Conservation (phyloP, 768 basidiomycete genomes). For the Lactifluus echinatus region DNA sequence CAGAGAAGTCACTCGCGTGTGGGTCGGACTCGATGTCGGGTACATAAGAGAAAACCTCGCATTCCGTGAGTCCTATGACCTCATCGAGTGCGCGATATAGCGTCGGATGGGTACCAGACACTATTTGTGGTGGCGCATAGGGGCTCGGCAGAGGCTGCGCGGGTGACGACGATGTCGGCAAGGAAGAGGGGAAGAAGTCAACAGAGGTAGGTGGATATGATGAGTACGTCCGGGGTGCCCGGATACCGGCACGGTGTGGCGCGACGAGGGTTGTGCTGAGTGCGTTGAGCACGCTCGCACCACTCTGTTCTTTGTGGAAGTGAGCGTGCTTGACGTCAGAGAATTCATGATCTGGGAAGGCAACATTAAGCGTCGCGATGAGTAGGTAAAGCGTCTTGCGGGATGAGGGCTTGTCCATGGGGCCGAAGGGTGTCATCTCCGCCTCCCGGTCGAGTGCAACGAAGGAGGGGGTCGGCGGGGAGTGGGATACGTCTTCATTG, state of each 20-base stretch:
- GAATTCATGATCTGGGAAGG: slow-evolving; percentile 97
- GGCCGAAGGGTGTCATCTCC: slow-evolving; percentile 83
- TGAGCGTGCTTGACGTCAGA: slow-evolving; percentile 84
- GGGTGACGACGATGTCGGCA: slow-evolving; percentile 66
- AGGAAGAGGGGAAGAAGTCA: slow-evolving; percentile 68
- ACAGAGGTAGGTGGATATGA: slow-evolving; percentile 70
- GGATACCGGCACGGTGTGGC: slow-evolving; percentile 56
- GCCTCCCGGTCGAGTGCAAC: slow-evolving; percentile 60
- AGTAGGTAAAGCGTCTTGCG: slow-evolving; percentile 93
- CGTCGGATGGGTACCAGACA: slow-evolving; percentile 80
- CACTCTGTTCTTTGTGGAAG: slow-evolving; percentile 73
- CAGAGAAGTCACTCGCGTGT: slow-evolving; percentile 73
- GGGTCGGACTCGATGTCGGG: slow-evolving; percentile 94
- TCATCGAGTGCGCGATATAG: slow-evolving; percentile 85
- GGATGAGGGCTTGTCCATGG: slow-evolving; percentile 74
- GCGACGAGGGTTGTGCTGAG: slow-evolving; percentile 77
- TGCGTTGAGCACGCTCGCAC: slow-evolving; percentile 71
- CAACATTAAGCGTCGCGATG: slow-evolving; percentile 93
- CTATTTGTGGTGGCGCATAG: slow-evolving; percentile 61
- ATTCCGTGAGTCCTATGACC: slow-evolving; percentile 81
- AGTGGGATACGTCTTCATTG: slow-evolving; percentile 68
- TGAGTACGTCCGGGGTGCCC: slow-evolving; percentile 74
- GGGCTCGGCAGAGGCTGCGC: slow-evolving; percentile 53
- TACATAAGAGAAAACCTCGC: slow-evolving; percentile 91
- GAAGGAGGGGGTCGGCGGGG: slow-evolving; percentile 79